A percentile compares a stretch with the other conserved stretches of the same genome.
Evolutionary conservation across 192 early-diverging fungal genomes (phyloP).

Genomic region (Coemansia sp.): DNA sequence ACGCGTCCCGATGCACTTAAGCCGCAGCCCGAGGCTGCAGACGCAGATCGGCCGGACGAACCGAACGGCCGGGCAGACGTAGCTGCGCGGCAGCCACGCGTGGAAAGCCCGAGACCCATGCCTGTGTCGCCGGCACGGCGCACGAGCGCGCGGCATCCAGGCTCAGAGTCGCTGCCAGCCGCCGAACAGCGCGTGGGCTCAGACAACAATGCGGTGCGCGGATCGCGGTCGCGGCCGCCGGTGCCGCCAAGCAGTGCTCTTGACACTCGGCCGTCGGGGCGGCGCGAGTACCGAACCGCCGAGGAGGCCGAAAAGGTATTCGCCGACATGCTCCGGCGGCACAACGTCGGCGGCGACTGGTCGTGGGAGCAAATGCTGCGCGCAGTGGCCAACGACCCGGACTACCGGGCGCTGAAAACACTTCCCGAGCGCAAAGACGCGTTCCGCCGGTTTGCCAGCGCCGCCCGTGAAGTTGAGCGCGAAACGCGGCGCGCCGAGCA

Average conservation of each 20-base stretch:
- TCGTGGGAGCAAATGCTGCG: slow-evolving; percentile 92
- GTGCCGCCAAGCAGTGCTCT: slow-evolving; percentile 3
- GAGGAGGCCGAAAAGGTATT: slow-evolving; percentile 85
- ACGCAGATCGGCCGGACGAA: neutral
- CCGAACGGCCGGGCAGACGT: too few relatives aligned
- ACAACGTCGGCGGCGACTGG: slow-evolving; percentile 74
- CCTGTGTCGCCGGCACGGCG: too few relatives aligned
- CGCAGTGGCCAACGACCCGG: slow-evolving; percentile 73
- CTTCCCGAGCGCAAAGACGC: slow-evolving; percentile 76
- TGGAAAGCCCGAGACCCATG: too few relatives aligned
- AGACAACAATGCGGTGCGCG: neutral
- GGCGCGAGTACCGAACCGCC: slow-evolving; percentile 63
- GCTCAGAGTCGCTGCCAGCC: too few relatives aligned
- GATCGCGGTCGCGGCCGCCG: slow-evolving; percentile 7
- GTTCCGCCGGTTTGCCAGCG: slow-evolving; percentile 66
- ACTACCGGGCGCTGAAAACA: slow-evolving; percentile 79
- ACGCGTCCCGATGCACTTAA: slow-evolving; percentile 68
- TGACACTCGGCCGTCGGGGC: neutral
- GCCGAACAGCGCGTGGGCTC: neutral
- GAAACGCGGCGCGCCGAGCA: slow-evolving; percentile 1
- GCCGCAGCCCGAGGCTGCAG: neutral
- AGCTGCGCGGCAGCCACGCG: too few relatives aligned
- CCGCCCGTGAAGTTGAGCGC: slow-evolving; percentile 54
- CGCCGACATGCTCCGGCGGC: slow-evolving; percentile 63
- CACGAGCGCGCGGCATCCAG: too few relatives aligned